Evolutionary conservation across 2,329 filamentous ascomycete species (phyloP), one percentile per base, ranked within the genome.

Genomic region (Rhynchosporium secalis): DNA sequence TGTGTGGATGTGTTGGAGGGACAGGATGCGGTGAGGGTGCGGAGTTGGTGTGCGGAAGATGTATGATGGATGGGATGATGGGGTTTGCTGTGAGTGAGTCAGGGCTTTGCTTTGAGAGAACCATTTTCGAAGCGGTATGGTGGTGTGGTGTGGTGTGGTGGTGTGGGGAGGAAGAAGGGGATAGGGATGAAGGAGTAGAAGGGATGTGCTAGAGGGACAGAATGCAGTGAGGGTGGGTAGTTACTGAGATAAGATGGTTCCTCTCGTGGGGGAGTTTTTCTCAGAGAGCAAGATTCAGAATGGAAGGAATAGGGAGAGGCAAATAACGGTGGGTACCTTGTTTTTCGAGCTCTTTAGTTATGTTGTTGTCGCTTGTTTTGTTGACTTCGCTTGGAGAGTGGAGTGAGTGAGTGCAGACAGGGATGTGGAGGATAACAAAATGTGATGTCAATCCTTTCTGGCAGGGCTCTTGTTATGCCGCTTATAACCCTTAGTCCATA

Each of bases 211-310:
- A 1, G 20, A 77, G 0, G 83, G 85, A 60, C 80, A 74, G 43
- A 85, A 87, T 67, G 83, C 88, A 0, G 88, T 92, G 1, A 82
- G 85, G 8, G 89, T 92, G 1, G 83, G 82, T 69, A 87, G 86
- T 66, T 92, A 90, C 75, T 92, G 90, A 90, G 87, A 88, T 58
- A 90, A 90, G 28, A 91, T 92, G 83, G 86, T 85, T 2, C 84
- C 84, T 2, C 87, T 87, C 74, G 81, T 87, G 70, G 86, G 83
- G 1, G 76, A 76, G 52, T 86, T 83, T 83, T 83, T 88, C 52
- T 51, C 33, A 8, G 43, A 51, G 26, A 43, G 52, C 29, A 20
- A 20, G 20, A 20, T 20, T 20, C 20, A 20, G 60, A 45, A 41
- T 6, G 47, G 26, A 8, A 31, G 48, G 15, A 40, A 36, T 8